Percentiles rank a stretch among this genome's conserved stretches.
Evolutionary conservation across 345 rosid species (phyloP).

Genomic region (Chamaenerion angustifolium): DNA sequence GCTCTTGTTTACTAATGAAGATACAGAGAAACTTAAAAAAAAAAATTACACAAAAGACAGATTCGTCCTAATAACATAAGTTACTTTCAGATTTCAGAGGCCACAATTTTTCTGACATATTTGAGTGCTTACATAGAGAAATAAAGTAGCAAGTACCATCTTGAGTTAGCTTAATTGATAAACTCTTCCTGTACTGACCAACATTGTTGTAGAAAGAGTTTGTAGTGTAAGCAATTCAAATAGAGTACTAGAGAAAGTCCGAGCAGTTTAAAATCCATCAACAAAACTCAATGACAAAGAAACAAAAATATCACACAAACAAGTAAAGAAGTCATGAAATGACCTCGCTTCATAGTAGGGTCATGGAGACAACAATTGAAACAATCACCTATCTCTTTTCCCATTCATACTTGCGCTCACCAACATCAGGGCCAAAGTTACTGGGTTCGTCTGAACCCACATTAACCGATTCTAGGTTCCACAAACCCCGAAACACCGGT

Average conservation of each 20-base stretch:
- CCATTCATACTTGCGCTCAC: conserved; percentile 84
- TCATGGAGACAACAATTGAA: conserved; percentile 13
- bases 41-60: no score
- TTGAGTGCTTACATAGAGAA: no score
- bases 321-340: not conserved
- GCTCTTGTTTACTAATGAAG: no score
- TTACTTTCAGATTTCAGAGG: no score
- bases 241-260: not conserved
- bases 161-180: conserved; percentile 50
- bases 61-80: no score
- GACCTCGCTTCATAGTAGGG: conserved; percentile 75
- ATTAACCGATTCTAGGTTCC: no score
- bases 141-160: conserved; percentile 62
- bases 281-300: not conserved
- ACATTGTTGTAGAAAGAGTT: conserved; percentile 45
- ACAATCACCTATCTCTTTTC: conserved; percentile 54
- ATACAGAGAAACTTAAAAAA: no score
- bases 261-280: not conserved
- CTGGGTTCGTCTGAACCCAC: no score
- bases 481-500: no score
- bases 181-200: conserved; percentile 87
- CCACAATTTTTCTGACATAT: no score
- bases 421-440: conserved; percentile 66
- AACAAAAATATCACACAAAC: not conserved
- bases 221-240: conserved; percentile 1